Percentiles rank a stretch among this genome's conserved stretches.
Evolutionary conservation across 1,139 yeast species (phyloP).

Genomic region (Geotrichum restrictum): DNA sequence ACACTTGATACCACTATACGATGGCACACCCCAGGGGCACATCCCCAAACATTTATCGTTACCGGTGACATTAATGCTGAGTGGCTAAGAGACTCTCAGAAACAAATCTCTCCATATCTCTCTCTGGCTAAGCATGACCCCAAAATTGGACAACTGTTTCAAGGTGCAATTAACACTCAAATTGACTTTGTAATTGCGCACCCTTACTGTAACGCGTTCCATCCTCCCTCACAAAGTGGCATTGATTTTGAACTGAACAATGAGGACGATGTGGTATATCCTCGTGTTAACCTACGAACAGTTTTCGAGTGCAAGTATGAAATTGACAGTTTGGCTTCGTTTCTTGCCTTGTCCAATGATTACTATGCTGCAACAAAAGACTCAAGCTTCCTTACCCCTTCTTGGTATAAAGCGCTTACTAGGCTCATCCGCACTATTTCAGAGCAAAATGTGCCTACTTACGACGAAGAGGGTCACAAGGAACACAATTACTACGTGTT

Average conservation of each 20-base stretch:
- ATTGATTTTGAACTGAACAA: constrained; percentile 49
- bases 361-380: constrained; percentile 55
- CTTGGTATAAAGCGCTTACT: constrained; percentile 61
- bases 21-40: constrained; percentile 51
- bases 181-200: constrained; percentile 55
- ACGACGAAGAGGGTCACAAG: constrained; percentile 53
- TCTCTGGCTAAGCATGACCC: constrained; percentile 52
- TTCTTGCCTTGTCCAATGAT: constrained; percentile 68
- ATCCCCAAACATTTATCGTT: constrained; percentile 58
- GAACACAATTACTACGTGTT: constrained; percentile 53
- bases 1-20: constrained; percentile 82
- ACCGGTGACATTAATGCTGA: constrained; percentile 89
- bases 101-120: constrained; percentile 76
- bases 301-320: constrained; percentile 92
- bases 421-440: constrained; percentile 51
- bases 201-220: constrained; percentile 89
- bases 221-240: constrained; percentile 67
- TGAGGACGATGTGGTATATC: constrained; percentile 62
- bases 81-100: constrained; percentile 81
- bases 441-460: constrained; percentile 64
- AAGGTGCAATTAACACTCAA: constrained; percentile 80
- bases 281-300: constrained; percentile 61
- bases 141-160: constrained; percentile 50
- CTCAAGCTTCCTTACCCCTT: constrained; percentile 47
- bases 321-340: constrained; percentile 79